Base-by-base conservation (phyloP, 2,329 filamentous ascomycete species). In the Aspergillus sp. region DNA sequence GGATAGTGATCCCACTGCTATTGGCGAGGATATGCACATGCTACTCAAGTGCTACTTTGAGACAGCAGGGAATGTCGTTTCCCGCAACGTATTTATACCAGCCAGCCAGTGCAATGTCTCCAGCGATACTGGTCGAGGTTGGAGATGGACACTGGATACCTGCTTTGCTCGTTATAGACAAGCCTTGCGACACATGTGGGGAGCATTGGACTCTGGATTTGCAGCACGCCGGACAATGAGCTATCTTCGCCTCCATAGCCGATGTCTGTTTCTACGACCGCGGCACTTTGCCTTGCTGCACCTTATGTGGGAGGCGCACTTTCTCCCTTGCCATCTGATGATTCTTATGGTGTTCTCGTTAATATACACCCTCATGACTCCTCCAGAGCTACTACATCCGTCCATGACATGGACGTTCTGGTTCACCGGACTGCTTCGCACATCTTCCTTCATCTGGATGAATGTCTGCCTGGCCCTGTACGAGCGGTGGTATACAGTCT, bases 31-130 rank as follows among this genome's bases (percentile, higher is more conserved):
- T 58, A 66, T 88, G 57, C 85, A 88, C 68, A 88, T 88, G 85
- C 85, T 85, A 59, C 73, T 88, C 49, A 88, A 88, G 71, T 87
- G 83, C 62, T 88, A 88, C 69, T 88, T 88, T 51, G 81, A 83
- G 1, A 75, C 86, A 12, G 85, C 84, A 48, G 85, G 85, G 3
- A 81, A 86, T 58, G 60, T 88, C 42, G 81, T 81, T 9, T 77
- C 78, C 37, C 75, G 77, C 39, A 79, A 83, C 4, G 74, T 88
- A 28, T 69, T 83, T 53, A 83, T 81, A 48, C 83, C 85, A 2
- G 82, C 86, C 45, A 87, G 83, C 65, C 84, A 87, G 61, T 86
- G 77, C 66, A 87, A 88, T 55, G 81, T 87, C 40, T 80, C 79
- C 39, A 82, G 79, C 35, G 77, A 78, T 31, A 74, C 75, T 7